phyloP scores from a whole-genome alignment of 1,284 basidiomycete species.

The Lentinula novae-zelandiae region DNA sequence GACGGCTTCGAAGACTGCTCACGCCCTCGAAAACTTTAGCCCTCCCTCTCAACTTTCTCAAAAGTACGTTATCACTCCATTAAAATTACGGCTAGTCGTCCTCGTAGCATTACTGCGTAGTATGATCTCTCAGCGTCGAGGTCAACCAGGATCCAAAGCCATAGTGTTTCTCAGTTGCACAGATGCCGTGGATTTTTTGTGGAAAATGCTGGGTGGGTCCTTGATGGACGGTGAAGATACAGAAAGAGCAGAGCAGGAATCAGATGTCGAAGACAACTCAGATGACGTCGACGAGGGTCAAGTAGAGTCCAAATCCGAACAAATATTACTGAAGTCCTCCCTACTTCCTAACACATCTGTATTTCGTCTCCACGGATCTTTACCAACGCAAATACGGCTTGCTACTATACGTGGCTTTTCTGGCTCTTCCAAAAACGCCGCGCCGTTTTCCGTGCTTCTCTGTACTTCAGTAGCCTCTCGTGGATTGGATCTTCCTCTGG shows the following conservation, averaged over 20 bases:
- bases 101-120: constrained; percentile 83
- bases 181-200: constrained; percentile 97
- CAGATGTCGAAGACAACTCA: constrained; percentile 3
- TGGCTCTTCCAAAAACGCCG: constrained; percentile 31
- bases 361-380: constrained; percentile 93
- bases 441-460: constrained; percentile 70
- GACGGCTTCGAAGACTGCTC: neutral
- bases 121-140: constrained; percentile 60
- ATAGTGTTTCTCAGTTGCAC: constrained; percentile 98
- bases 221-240: constrained; percentile 56
- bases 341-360: constrained; percentile 82
- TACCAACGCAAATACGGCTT: constrained; percentile 80
- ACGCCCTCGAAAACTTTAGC: constrained; percentile 65
- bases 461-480: constrained; percentile 98
- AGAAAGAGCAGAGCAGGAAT: constrained; percentile 22
- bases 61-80: constrained; percentile 88
- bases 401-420: constrained; percentile 84
- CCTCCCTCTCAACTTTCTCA: constrained; percentile 95
- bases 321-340: constrained; percentile 60
- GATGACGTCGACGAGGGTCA: constrained; percentile 28
- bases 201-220: constrained; percentile 80
- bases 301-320: constrained; percentile 28
- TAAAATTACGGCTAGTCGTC: constrained; percentile 91
- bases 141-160: constrained; percentile 58
- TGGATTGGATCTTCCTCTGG: constrained; percentile 95